Evolutionary conservation across 2,329 filamentous ascomycete genomes (phyloP).

Genomic region (Monilinia laxa): DNA sequence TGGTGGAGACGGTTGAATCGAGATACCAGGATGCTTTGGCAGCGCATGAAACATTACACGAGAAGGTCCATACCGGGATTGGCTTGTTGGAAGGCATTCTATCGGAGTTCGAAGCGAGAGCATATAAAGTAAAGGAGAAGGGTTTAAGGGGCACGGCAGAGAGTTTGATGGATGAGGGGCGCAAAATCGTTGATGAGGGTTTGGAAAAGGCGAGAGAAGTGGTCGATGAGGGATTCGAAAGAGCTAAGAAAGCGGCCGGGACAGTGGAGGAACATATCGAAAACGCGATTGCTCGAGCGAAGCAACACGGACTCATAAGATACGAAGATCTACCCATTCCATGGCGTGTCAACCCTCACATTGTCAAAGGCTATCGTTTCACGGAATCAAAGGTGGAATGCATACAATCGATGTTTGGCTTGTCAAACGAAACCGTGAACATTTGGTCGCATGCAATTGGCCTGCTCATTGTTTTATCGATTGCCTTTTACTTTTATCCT

Average conservation of each 20-base stretch:
- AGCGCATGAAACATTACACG: conserved; percentile 82
- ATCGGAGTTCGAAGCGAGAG: conserved; percentile 78
- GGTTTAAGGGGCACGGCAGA: conserved; percentile 72
- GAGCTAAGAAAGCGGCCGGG: conserved; percentile 78
- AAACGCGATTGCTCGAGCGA: conserved; percentile 69
- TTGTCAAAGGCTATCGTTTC: conserved; percentile 89
- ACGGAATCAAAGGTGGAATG: conserved; percentile 88
- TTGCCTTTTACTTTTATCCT: conserved; percentile 97
- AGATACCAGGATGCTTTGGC: conserved; percentile 84
- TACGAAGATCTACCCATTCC: conserved; percentile 90
- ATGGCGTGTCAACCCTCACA: conserved; percentile 95
- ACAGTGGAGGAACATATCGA: conserved; percentile 83
- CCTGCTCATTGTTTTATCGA: conserved; percentile 78
- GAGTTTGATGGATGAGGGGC: conserved; percentile 73
- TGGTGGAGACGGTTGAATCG: conserved; percentile 88
- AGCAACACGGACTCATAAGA: conserved; percentile 76
- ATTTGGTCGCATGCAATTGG: conserved; percentile 97
- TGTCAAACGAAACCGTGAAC: conserved; percentile 94
- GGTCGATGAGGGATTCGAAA: conserved; percentile 77
- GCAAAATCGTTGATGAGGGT: conserved; percentile 76
- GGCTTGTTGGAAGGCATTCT: conserved; percentile 83
- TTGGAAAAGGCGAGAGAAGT: conserved; percentile 72
- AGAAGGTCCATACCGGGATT: conserved; percentile 86
- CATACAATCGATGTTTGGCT: conserved; percentile 74
- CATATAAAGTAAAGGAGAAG: conserved; percentile 75